Conservation (phyloP, 176 grass and related monocot genomes). For the Alloteropsis semialata region DNA sequence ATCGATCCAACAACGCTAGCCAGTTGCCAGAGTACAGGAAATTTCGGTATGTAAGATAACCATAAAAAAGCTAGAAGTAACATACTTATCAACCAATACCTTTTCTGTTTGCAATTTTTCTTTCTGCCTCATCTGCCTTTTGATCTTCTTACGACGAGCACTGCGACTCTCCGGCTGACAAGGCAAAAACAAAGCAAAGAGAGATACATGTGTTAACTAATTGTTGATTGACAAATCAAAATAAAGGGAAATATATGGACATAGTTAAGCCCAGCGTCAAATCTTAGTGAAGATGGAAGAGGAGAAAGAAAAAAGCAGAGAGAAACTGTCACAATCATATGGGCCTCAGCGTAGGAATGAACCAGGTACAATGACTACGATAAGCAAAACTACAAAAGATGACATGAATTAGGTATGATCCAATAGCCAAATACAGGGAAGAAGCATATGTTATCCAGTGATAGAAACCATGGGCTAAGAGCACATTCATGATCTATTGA, state of each 20-base stretch:
- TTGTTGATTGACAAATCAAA: not conserved
- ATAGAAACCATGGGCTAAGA: not conserved
- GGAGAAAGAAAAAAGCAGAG: not conserved
- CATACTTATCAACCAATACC: constrained; percentile 40
- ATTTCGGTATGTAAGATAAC: not conserved
- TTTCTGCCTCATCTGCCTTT: constrained; percentile 40
- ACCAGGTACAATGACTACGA: not conserved
- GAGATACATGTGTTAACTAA: constrained; percentile 11
- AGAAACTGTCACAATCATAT: not conserved
- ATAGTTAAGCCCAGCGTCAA: not conserved
- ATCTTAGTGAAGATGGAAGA: not conserved
- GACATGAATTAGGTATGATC: not conserved
- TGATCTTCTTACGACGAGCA: constrained; percentile 59
- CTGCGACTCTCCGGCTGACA: constrained; percentile 58
- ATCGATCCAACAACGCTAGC: not conserved
- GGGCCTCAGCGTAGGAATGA: not conserved
- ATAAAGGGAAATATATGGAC: not conserved
- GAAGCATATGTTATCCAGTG: not conserved
- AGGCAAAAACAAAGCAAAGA: constrained; percentile 15
- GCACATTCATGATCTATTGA: not conserved
- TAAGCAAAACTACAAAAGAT: constrained; percentile 6
- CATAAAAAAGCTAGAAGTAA: constrained; percentile 9
- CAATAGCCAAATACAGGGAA: not conserved
- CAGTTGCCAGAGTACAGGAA: not conserved
- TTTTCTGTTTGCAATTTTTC: constrained; percentile 36